phyloP scores from a whole-genome alignment of 2,329 filamentous ascomycete species.

The Pleomassaria siparia region DNA sequence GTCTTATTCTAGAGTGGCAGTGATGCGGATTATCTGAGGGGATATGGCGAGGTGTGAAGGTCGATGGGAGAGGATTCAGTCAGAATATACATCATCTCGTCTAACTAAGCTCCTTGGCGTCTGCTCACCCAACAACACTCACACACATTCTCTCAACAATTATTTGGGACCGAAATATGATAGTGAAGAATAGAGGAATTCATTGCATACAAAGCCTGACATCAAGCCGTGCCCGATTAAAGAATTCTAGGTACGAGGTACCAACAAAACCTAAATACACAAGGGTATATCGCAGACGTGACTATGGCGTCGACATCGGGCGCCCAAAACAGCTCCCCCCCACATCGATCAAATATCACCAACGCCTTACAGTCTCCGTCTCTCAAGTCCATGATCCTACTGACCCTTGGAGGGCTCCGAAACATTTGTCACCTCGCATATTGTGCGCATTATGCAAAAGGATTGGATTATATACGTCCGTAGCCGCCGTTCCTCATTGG shows the following conservation, averaged over 20 bases:
- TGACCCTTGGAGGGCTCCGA: conserved; percentile 9
- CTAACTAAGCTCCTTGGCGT: not conserved
- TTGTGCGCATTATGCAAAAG: not conserved
- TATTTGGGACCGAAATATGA: not conserved
- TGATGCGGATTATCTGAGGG: not conserved
- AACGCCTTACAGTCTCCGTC: not conserved
- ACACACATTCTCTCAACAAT: not conserved
- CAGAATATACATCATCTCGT: not conserved
- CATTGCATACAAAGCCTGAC: conserved; percentile 1
- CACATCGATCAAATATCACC: conserved; percentile 1
- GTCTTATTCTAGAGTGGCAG: not conserved
- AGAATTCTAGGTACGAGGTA: not conserved
- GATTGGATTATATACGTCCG: conserved; percentile 8
- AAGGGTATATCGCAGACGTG: conserved; percentile 5
- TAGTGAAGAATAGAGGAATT: conserved; percentile 3
- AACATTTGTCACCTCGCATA: conserved; percentile 8
- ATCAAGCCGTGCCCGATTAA: conserved; percentile 6
- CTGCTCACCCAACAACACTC: not conserved
- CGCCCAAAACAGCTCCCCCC: not conserved
- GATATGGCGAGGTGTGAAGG: not conserved
- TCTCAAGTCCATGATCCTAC: not conserved
- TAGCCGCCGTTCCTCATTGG: conserved; percentile 9
- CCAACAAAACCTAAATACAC: not conserved
- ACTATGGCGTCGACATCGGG: conserved; percentile 1
- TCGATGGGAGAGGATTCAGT: not conserved